A percentile compares a stretch with the other conserved stretches of the same genome.
These are phyloP conservation scores for Phylloporus arenicola DNA, from an alignment of 768 basidiomycete genomes.

Conservation along the genomic window DNA sequence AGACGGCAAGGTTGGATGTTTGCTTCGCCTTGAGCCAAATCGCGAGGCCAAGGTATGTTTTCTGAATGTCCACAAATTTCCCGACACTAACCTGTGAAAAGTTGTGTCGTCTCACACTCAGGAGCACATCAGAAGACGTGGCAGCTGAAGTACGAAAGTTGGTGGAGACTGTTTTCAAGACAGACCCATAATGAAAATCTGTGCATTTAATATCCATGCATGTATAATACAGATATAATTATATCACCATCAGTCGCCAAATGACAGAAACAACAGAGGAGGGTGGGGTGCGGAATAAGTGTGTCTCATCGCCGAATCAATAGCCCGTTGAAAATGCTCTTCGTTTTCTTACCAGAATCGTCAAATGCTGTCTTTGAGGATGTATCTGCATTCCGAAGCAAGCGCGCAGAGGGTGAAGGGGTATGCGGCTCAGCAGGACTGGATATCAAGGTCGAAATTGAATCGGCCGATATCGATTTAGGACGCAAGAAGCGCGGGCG, in stretches of 20 bases:
- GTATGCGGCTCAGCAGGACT: conserved; percentile 8
- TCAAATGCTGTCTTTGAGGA: conserved; percentile 6
- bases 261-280: conserved; percentile 2
- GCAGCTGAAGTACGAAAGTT: conserved; percentile 62
- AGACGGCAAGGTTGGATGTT: conserved; percentile 92
- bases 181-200: conserved; percentile 14
- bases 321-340: conserved; percentile 39
- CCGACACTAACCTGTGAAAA: conserved; percentile 27
- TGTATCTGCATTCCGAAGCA: conserved; percentile 2
- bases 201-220: conserved; percentile 12
- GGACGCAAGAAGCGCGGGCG: conserved; percentile 32
- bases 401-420: conserved; percentile 6
- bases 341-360: conserved; percentile 30
- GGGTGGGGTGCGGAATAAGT: not conserved
- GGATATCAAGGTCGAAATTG: conserved; percentile 35
- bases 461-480: conserved; percentile 55
- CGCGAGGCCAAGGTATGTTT: conserved; percentile 81
- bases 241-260: conserved; percentile 9
- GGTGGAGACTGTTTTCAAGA: conserved; percentile 36
- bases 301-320: conserved; percentile 33
- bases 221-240: conserved; percentile 25
- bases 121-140: conserved; percentile 93
- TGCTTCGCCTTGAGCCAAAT: conserved; percentile 91
- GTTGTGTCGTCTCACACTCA: conserved; percentile 89
- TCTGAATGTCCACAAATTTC: not conserved